A percentile compares a stretch with the other conserved stretches of the same genome.
Evolutionary conservation across 192 early-diverging fungal genomes (phyloP).

Genomic region (Spizellomyces sp.): DNA sequence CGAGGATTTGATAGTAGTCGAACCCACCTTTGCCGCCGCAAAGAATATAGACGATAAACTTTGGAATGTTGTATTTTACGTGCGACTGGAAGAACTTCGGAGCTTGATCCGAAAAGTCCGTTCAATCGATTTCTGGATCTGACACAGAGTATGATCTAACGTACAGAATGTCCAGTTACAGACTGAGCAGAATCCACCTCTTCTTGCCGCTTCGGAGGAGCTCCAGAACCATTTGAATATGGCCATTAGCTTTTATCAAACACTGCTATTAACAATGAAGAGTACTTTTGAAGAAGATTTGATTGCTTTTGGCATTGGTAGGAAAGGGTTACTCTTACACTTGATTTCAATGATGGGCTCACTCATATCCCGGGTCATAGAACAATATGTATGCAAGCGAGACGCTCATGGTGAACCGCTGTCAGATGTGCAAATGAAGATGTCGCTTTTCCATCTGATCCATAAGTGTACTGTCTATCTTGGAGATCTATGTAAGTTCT

Average conservation of each 20-base stretch:
- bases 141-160: too few species aligned
- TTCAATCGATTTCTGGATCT: background rate
- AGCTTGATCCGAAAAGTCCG: background rate
- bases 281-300: constrained; percentile 1
- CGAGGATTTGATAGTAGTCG: constrained; percentile 21
- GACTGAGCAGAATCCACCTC: background rate
- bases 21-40: constrained; percentile 11
- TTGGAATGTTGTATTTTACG: constrained; percentile 44
- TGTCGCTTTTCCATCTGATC: constrained; percentile 10
- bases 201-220: constrained; percentile 12
- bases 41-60: constrained; percentile 39
- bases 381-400: background rate
- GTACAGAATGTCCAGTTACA: constrained; percentile 4
- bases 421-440: background rate
- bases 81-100: constrained; percentile 36
- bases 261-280: constrained; percentile 33
- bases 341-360: background rate
- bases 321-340: background rate
- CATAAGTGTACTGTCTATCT: constrained; percentile 34
- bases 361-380: background rate
- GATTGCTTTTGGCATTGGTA: constrained; percentile 6
- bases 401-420: background rate
- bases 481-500: constrained; percentile 39
- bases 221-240: constrained; percentile 25
- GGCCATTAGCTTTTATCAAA: constrained; percentile 40